phyloP scores from a whole-genome alignment of 768 basidiomycete genomes.

The Phlebiopsis gigantea region DNA sequence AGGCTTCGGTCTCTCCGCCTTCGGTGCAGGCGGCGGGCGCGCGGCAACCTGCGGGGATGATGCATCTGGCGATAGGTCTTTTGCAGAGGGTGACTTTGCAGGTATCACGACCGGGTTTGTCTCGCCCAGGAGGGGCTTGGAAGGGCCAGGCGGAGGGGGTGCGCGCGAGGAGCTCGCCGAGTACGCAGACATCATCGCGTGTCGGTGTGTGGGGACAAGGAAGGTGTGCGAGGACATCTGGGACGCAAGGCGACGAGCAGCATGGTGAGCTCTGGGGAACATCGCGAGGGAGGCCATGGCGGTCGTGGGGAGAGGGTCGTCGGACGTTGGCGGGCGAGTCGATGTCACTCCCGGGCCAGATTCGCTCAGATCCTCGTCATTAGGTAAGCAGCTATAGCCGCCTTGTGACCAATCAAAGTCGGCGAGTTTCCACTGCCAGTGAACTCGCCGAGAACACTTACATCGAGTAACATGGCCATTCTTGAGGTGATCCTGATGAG shows the following conservation, averaged over 20 bases:
- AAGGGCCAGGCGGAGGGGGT: constrained; percentile 15
- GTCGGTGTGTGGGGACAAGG: constrained; percentile 38
- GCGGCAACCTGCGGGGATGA: constrained; percentile 69
- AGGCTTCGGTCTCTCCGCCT: constrained; percentile 57
- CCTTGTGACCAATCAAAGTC: neutral
- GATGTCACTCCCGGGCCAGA: neutral
- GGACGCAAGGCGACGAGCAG: constrained; percentile 5
- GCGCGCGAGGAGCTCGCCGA: constrained; percentile 32
- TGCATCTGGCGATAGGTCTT: constrained; percentile 46
- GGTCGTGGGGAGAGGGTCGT: constrained; percentile 5
- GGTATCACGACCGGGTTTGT: constrained; percentile 51
- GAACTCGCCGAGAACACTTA: too few species aligned
- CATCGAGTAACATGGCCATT: too few species aligned
- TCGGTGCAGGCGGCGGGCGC: constrained; percentile 66
- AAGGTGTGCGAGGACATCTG: constrained; percentile 9
- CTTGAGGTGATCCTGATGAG: too few species aligned
- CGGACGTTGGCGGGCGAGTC: constrained; percentile 5
- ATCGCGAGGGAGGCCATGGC: constrained; percentile 14
- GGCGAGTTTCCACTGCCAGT: neutral
- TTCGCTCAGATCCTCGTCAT: neutral
- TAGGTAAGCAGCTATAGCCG: neutral
- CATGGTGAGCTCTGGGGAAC: constrained; percentile 9
- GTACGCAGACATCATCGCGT: constrained; percentile 66
- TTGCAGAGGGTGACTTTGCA: constrained; percentile 26
- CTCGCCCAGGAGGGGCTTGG: constrained; percentile 30